Base-by-base conservation (phyloP, 129 eudicot species). In the Flaveria sonorensis region DNA sequence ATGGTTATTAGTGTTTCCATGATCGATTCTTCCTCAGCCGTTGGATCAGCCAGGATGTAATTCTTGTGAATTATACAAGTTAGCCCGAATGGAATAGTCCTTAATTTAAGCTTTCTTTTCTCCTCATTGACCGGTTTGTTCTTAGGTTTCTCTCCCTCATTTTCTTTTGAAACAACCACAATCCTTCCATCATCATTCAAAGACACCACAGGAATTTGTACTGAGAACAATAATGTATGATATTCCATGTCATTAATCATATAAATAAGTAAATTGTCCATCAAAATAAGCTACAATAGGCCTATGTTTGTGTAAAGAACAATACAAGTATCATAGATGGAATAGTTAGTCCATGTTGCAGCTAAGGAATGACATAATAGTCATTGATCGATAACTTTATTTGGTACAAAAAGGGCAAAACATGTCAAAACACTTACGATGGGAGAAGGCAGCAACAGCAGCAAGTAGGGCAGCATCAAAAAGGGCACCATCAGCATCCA, bases 401-500 rank as follows among this genome's bases (percentile, higher is more conserved):
- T 51, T 52, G n/a, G 45, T 52, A 21, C 53, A 76, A 36, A 19
- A 6, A 13, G 14, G 28, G 13, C 13, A 9, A 78, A 32, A 9
- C 62, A 61, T 72, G 67, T 71, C 30, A 71, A 52, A 39, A 81
- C 59, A 65, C 98, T 88, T 82, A 93, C 98, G 79, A 84, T 93
- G 89, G 40, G 97, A 87, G 78, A 93, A 90, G 15, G 98, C 92
- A 50, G 91, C 96, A 78, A 73, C 96, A 24, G 98, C 92, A 76
- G 98, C 88, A 76, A 93, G 92, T 67, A 93, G 71, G 55, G 97
- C 98, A 79, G 92, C 88, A 83, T 93, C 98, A 67, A 90, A 90
- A 55, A 93, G 98, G 28, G 97, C 88, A 68, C 98, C 98, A 90
- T 93, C 98, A 32, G 97, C 95, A 86, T 93, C 96, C 89, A 93